Evolutionary conservation across 2,329 filamentous ascomycete species (phyloP), one percentile per base, ranked within the genome.

Genomic region (Trichoderma harzianum): DNA sequence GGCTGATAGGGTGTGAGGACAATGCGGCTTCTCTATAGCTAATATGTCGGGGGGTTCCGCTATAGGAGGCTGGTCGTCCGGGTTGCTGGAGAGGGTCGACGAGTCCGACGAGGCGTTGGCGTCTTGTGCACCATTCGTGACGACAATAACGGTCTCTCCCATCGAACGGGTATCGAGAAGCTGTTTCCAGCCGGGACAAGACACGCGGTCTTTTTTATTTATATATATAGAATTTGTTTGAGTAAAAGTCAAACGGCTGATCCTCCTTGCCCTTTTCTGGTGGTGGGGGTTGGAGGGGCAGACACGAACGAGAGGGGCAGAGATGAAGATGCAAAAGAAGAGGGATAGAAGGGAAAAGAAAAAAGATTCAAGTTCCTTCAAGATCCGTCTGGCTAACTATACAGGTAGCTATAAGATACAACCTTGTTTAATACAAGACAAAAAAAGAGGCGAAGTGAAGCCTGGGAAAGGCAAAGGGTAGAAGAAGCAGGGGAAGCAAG

Each of bases 51-150:
- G 80, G 73, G 79, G 80, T 74, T 80, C 78, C 77, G 79, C 77
- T 81, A 82, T 82, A 81, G 80, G 80, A 72, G 80, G 81, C 74
- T 82, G 77, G 78, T 82, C 80, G 77, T 82, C 81, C 69, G 77
- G 79, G 75, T 76, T 74, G 78, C 74, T 76, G 75, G 77, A 72
- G 76, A 76, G 69, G 76, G 78, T 77, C 80, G 79, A 78, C 75
- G 80, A 80, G 77, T 82, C 79, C 78, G 80, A 79, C 78, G 78
- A 76, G 78, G 78, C 76, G 78, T 75, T 80, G 80, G 80, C 76
- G 79, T 82, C 78, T 78, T 78, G 73, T 79, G 80, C 81, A 82
- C 80, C 81, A 82, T 83, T 82, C 80, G 80, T 79, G 79, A 79
- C 76, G 72, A 76, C 77, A 72, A 75, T 74, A 74, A 79, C 78